phyloP scores from a whole-genome alignment of 2,329 filamentous ascomycete species.

The Beauveria pseudobassiana region DNA sequence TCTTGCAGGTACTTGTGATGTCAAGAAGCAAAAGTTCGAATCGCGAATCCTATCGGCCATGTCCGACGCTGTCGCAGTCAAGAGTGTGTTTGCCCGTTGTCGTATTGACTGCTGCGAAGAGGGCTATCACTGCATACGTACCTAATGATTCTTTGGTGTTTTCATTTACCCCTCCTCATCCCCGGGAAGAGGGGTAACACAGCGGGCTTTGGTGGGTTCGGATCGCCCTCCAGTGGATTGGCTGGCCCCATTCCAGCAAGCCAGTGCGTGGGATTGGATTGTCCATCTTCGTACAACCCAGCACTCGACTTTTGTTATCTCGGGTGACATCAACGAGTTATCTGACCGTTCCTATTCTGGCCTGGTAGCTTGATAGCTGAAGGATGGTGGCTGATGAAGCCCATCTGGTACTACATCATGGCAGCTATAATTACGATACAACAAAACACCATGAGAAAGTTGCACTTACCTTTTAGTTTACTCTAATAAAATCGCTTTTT shows the following conservation, averaged over 20 bases:
- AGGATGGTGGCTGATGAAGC: neutral
- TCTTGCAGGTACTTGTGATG: neutral
- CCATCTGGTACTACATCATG: neutral
- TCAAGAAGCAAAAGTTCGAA: neutral
- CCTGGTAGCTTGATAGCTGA: neutral
- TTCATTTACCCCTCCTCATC: too few species aligned
- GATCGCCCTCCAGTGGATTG: neutral
- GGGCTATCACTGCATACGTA: too few species aligned
- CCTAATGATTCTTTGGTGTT: too few species aligned
- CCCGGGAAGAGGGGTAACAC: too few species aligned
- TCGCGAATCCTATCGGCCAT: neutral
- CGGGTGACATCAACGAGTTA: neutral
- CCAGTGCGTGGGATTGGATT: neutral
- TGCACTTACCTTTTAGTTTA: neutral
- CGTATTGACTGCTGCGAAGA: too few species aligned
- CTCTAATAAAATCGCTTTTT: too few species aligned
- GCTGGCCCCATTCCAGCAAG: neutral
- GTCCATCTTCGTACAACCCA: too few species aligned
- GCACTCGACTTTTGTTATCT: neutral
- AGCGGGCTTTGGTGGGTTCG: neutral
- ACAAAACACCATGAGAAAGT: neutral
- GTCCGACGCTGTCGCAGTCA: neutral
- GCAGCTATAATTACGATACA: neutral
- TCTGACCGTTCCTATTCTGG: neutral
- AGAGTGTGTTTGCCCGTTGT: too few species aligned